A percentile compares a stretch with the other conserved stretches of the same genome.
Conservation (phyloP, 1,284 basidiomycete species). For the Cryptococcus amylolentus region DNA sequence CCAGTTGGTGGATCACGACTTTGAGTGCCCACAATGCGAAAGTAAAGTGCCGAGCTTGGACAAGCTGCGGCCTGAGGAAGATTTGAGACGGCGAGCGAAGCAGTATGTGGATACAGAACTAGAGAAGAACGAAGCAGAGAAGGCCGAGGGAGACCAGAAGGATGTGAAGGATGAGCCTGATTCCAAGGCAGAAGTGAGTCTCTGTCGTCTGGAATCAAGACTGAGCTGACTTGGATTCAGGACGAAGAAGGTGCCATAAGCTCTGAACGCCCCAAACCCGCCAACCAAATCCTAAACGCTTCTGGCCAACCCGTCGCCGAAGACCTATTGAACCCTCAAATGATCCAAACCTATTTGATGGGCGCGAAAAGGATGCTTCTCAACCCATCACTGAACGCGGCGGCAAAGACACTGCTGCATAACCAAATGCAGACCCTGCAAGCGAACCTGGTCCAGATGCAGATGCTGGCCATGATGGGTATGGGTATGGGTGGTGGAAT, state of each 20-base stretch:
- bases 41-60: conserved; percentile 81
- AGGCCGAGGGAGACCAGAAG: conserved; percentile 28
- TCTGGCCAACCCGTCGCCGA: conserved; percentile 14
- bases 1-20: conserved; percentile 84
- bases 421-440: conserved; percentile 36
- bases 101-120: conserved; percentile 81
- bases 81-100: conserved; percentile 67
- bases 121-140: conserved; percentile 70
- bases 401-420: conserved; percentile 18
- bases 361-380: conserved; percentile 37
- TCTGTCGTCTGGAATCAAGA: neutral
- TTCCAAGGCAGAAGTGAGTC: neutral
- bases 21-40: conserved; percentile 81
- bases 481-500: conserved; percentile 18
- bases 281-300: conserved; percentile 11
- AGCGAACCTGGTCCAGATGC: conserved; percentile 41
- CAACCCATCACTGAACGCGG: conserved; percentile 6
- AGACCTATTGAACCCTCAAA: conserved; percentile 29
- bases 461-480: conserved; percentile 35
- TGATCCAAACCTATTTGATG: conserved; percentile 27
- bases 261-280: conserved; percentile 12
- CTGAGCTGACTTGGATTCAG: neutral
- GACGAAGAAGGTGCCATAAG: conserved; percentile 14
- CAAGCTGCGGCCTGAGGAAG: conserved; percentile 73
- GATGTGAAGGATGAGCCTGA: conserved; percentile 32